phyloP scores from a whole-genome alignment of 2,329 filamentous ascomycete genomes.

The Botrytis byssoidea region DNA sequence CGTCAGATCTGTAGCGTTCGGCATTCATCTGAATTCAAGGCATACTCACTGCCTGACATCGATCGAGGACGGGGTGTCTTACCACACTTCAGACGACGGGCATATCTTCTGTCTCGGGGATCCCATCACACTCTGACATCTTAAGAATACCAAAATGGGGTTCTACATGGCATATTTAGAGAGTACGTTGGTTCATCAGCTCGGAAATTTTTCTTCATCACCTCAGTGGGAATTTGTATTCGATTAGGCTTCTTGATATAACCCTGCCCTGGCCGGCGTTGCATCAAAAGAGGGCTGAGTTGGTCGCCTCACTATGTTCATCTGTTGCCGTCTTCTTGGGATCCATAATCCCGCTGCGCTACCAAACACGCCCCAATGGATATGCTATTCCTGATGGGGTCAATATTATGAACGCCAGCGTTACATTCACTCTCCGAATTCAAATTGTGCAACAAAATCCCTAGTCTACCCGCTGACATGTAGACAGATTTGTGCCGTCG shows the following conservation, averaged over 20 bases:
- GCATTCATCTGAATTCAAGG: constrained; percentile 29
- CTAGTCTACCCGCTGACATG: constrained; percentile 32
- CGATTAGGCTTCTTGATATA: constrained; percentile 24
- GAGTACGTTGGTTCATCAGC: constrained; percentile 37
- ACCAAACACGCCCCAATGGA: constrained; percentile 1
- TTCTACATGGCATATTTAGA: constrained; percentile 57
- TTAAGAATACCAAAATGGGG: constrained; percentile 50
- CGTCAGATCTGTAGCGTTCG: constrained; percentile 26
- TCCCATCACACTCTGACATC: constrained; percentile 27
- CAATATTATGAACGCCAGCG: constrained; percentile 7
- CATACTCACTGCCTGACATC: constrained; percentile 31
- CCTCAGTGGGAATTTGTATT: constrained; percentile 32
- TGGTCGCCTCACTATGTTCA: constrained; percentile 15
- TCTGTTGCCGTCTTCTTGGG: constrained; percentile 14
- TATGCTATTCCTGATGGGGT: constrained; percentile 17
- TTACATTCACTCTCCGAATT: constrained; percentile 10
- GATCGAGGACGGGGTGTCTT: constrained; percentile 28
- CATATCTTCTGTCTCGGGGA: constrained; percentile 29
- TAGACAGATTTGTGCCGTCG: constrained; percentile 83
- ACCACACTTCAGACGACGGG: constrained; percentile 33
- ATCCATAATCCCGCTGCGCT: constrained; percentile 12
- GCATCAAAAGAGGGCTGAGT: constrained; percentile 20
- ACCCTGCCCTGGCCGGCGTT: constrained; percentile 5
- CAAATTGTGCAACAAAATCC: constrained; percentile 24
- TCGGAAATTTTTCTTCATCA: constrained; percentile 26